Conservation (phyloP, 352 stramenopile genomes). For the Phytophthora lateralis region DNA sequence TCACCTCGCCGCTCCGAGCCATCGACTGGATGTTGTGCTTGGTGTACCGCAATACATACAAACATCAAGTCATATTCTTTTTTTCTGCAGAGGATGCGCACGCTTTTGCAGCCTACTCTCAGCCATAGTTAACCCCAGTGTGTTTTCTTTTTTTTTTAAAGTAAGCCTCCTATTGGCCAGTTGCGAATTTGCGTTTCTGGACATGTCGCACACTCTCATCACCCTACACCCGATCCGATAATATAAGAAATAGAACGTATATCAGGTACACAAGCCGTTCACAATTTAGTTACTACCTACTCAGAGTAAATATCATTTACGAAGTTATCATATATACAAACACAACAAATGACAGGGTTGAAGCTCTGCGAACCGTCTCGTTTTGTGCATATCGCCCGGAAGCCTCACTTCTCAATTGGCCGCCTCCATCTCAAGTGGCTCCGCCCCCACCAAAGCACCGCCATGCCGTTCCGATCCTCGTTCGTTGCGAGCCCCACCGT, state of each 20-base stretch:
- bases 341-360: not conserved
- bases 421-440: constrained; percentile 30
- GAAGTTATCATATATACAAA: not conserved
- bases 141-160: constrained; percentile 18
- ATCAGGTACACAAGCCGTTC: not conserved
- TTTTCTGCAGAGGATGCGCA: constrained; percentile 9
- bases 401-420: constrained; percentile 35
- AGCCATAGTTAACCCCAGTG: constrained; percentile 3
- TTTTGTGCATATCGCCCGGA: not conserved
- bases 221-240: not conserved
- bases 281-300: not conserved
- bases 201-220: not conserved
- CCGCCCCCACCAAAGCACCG: not conserved
- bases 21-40: not conserved
- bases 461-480: constrained; percentile 28
- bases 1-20: not conserved
- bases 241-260: not conserved
- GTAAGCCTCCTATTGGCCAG: not conserved
- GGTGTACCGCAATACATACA: constrained; percentile 1
- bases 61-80: constrained; percentile 15
- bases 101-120: not conserved
- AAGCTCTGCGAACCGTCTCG: constrained; percentile 1
- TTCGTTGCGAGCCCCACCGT: constrained; percentile 16
- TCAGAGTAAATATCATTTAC: no score
- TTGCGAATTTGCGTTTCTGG: not conserved